phyloP scores from a whole-genome alignment of 768 basidiomycete genomes.

The Lentinula sp. region DNA sequence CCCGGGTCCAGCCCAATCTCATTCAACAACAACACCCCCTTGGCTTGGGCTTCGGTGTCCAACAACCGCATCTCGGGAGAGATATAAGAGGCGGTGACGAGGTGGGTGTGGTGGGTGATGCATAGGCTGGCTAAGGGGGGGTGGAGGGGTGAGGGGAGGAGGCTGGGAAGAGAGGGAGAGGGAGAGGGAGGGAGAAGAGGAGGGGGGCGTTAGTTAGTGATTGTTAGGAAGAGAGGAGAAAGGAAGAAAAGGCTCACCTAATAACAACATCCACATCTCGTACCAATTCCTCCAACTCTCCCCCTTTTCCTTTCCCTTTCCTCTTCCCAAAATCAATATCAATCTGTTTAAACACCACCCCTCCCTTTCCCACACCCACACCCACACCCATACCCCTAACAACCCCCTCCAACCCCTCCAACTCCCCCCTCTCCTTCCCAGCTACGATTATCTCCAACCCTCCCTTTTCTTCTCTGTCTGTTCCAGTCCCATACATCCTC shows the following conservation, averaged over 20 bases:
- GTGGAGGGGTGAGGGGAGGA: slow-evolving; percentile 78
- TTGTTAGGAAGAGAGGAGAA: not conserved
- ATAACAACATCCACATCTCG: slow-evolving; percentile 71
- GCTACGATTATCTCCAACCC: slow-evolving; percentile 53
- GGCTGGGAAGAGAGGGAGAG: slow-evolving; percentile 30
- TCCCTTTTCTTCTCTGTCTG: not conserved
- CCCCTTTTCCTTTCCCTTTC: slow-evolving; percentile 21
- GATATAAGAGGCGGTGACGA: slow-evolving; percentile 91
- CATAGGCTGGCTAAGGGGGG: slow-evolving; percentile 65
- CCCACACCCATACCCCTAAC: not conserved
- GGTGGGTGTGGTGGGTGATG: slow-evolving; percentile 60
- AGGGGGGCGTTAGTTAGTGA: not conserved
- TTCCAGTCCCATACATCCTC: slow-evolving; percentile 17
- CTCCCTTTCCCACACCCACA: no score
- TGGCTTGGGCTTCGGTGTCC: slow-evolving; percentile 33
- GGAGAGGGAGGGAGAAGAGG: not conserved
- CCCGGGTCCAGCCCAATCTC: slow-evolving; percentile 91
- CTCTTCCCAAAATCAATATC: no score
- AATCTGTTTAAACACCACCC: no score
- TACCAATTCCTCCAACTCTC: slow-evolving; percentile 45
- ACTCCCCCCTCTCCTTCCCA: not conserved
- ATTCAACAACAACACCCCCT: slow-evolving; percentile 69
- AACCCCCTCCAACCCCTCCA: not conserved
- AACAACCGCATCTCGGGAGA: slow-evolving; percentile 69
- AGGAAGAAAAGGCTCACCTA: slow-evolving; percentile 40